Evolutionary conservation across 495 filamentous ascomycete genomes (phyloP), one percentile per base, ranked within the genome.

Genomic region (Annulohypoxylon bovei): DNA sequence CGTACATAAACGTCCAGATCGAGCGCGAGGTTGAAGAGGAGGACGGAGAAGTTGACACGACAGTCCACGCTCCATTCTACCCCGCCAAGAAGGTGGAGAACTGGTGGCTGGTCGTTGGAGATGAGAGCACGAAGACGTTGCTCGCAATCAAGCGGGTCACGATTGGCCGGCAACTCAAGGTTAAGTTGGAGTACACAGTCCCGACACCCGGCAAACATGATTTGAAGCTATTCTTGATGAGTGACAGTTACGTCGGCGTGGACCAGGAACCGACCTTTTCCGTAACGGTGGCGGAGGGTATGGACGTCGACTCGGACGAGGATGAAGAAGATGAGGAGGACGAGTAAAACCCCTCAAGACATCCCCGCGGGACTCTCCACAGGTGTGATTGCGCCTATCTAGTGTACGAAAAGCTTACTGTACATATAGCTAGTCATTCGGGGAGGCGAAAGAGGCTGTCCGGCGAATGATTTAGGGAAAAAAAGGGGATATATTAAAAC

Each of bases 31-130:
- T 96, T 0, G 90, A 93, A 33, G 89, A 91, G 11, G 84, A 86
- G 49, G 84, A 86, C 14, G 77, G 82, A 32, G 92, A 95, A 70
- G 86, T 90, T 1, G 91, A 97, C 75, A 88, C 91, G 0, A 90
- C 91, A 39, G 95, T 98, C 3, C 93, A 98, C 77, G 95, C 95
- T 62, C 95, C 95, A 8, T 99, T 97, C 87, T 99, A 94, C 76
- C 94, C 95, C 8, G 85, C 74, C 52, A 88, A 88, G 76, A 99
- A 99, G 87, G 93, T 93, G 86, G 96, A 99, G 87, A 98, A 93
- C 76, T 90, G 88, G 88, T 99, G 95, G 94, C 93, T 97, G 84
- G 84, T 99, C 49, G 92, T 99, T 9, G 92, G 96, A 39, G 95
- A 95, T 23, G 93, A 96, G 81, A 91, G 87, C 72, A 92, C 91